These are phyloP conservation scores for Acer campestre DNA, from an alignment of 345 rosid species.

Conservation along the genomic window DNA sequence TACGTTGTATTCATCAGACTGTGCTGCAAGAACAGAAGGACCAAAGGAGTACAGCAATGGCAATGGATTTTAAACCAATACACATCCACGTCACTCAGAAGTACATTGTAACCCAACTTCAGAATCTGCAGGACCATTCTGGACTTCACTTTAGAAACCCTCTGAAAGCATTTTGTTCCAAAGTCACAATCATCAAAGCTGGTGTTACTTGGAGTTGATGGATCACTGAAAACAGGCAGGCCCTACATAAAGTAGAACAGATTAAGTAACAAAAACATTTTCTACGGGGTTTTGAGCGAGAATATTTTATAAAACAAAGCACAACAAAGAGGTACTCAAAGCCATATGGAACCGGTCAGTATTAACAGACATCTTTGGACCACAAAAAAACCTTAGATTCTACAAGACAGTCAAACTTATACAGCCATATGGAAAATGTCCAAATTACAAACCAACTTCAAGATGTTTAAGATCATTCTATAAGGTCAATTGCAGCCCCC, in stretches of 20 bases:
- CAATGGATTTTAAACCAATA: conserved; percentile 87
- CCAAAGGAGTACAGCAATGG: conserved; percentile 66
- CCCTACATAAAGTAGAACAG: conserved; percentile 49
- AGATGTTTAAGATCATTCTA: not conserved
- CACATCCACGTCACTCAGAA: conserved; percentile 86
- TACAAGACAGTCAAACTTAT: not conserved
- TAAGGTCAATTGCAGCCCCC: not conserved
- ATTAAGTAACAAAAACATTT: conserved; percentile 3
- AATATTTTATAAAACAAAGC: not conserved
- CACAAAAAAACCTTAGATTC: not conserved
- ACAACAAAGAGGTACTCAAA: not conserved
- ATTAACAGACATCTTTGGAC: not conserved
- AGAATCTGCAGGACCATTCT: conserved; percentile 77
- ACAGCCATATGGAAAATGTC: conserved; percentile 1
- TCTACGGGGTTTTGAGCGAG: not conserved
- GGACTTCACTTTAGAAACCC: conserved; percentile 90
- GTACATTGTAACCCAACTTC: conserved; percentile 86
- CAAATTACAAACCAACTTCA: not conserved
- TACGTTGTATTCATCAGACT: conserved; percentile 81
- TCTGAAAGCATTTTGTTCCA: conserved; percentile 90
- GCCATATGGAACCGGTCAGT: not conserved
- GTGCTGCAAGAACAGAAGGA: conserved; percentile 75
- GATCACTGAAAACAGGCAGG: conserved; percentile 81
- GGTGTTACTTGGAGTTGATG: conserved; percentile 66
- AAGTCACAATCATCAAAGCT: conserved; percentile 93